These are phyloP conservation scores for Paramyrothecium sp. DNA, from an alignment of 2,329 filamentous ascomycete genomes.

Conservation along the genomic window DNA sequence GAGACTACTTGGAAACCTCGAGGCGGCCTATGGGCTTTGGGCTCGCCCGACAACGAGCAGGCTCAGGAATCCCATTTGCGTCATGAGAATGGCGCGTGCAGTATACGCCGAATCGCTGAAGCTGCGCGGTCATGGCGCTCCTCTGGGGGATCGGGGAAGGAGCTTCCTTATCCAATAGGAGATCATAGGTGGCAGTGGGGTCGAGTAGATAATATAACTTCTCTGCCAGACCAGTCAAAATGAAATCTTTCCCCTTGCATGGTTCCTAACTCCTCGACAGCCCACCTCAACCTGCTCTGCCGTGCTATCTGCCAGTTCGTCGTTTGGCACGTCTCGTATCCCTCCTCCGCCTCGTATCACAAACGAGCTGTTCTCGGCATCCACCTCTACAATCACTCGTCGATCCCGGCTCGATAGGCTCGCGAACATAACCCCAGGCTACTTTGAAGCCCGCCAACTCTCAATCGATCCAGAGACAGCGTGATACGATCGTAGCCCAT, in stretches of 20 bases:
- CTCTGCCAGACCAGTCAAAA: not conserved
- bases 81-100: too few relatives aligned
- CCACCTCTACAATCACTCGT: not conserved
- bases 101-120: too few relatives aligned
- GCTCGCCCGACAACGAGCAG: not conserved
- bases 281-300: not conserved
- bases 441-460: constrained; percentile 1
- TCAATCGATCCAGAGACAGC: not conserved
- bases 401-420: not conserved
- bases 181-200: not conserved
- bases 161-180: not conserved
- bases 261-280: too few relatives aligned
- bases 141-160: not conserved
- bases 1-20: too few relatives aligned
- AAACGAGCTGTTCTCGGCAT: not conserved
- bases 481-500: not conserved
- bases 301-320: not conserved
- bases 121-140: too few relatives aligned
- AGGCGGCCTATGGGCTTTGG: not conserved
- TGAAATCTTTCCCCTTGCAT: not conserved
- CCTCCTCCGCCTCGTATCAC: not conserved
- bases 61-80: not conserved
- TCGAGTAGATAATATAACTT: not conserved
- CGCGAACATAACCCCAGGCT: not conserved
- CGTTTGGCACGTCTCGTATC: not conserved